Base-by-base conservation (phyloP, 2,329 filamentous ascomycete genomes). In the Lojkania enalia region DNA sequence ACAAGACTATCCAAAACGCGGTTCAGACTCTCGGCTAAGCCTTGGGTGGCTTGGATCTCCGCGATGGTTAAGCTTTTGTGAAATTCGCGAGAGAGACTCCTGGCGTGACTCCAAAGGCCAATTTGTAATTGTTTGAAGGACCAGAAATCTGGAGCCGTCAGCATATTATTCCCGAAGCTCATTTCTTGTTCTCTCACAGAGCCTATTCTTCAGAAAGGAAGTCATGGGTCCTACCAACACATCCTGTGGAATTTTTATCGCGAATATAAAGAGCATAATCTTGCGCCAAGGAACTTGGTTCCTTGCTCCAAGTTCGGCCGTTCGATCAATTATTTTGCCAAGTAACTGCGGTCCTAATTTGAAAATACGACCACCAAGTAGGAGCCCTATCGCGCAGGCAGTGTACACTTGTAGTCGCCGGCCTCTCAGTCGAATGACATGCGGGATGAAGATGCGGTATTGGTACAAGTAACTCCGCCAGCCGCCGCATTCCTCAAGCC, bases 281-380 rank as follows among this genome's bases (percentile, higher is more conserved):
- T 76, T 69, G 42, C 67, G 61, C 74, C 74, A 79, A 5, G 81
- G 75, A 14, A 77, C 60, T 5, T 55, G 48, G 25, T 66, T 70
- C 55, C 58, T 73, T 29, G 71, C 69, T 29, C 77, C 75, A n/a
- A 39, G 35, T 18, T 33, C 20, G 23, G 75, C 77, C 20, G 92
- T 71, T 44, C 79, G 79, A 58, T 92, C 82, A 57, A 87, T 82
- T 49, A 94, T 82, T 40, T 86, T 80, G 46, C 88, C 88, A 23
- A 90, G 80, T 60, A 91, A 87, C 16, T 84, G 79, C 11, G 89
- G 88, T 29, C 89, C 81, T 35, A 92, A 74, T 57, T 89, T 87
- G 35, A 92, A 72, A 5, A 79, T 80, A 54, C 90, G 88, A 40
- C 83, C 80, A 35, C 75, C 71, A 12, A 89, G 63, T 6, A 91